Evolutionary conservation across 176 grass and related monocot genomes (phyloP).

Genomic region (sorghum (Sorghum bicolor)): Sorghum_bicolor_NCBIv3 NC_012877.2:9836501-9837000

Average conservation of each 20-base stretch:
- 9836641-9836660: neutral
- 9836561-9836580: neutral
- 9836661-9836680: neutral
- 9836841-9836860: slow-evolving; percentile 9
- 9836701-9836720: neutral
- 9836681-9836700: neutral
- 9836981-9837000: slow-evolving; percentile 60
- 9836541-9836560: neutral
- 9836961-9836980: slow-evolving; percentile 43
- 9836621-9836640: slow-evolving; percentile 16
- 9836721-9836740: slow-evolving; percentile 25
- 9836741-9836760: slow-evolving; percentile 27
- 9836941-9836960: slow-evolving; percentile 50
- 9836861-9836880: neutral
- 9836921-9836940: slow-evolving; percentile 45
- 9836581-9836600: neutral
- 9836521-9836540: neutral
- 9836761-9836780: slow-evolving; percentile 13
- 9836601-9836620: neutral
- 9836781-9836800: slow-evolving; percentile 47
- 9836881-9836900: slow-evolving; percentile 24
- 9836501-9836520: neutral
- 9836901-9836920: slow-evolving; percentile 47
- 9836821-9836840: slow-evolving; percentile 30
- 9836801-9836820: slow-evolving; percentile 52